Evolutionary conservation across 2,329 filamentous ascomycete species (phyloP), one percentile per base, ranked within the genome.

Genomic region (Mariannaea elegans): DNA sequence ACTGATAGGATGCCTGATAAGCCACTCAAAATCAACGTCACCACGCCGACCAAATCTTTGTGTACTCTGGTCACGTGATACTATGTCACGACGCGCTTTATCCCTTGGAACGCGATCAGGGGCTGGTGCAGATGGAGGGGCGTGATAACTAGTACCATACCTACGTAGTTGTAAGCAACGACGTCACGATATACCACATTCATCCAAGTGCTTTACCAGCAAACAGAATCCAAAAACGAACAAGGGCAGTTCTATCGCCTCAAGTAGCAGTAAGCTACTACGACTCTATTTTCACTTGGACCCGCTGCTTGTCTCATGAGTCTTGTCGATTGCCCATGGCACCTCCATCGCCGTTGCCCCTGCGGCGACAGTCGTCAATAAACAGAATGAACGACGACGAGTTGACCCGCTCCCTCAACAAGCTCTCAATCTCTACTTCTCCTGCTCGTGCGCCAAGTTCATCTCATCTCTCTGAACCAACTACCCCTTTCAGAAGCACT

Each of bases 381-480:
- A 72, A 71, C 61, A 72, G 63, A 56, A 66, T 59, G 58, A 65
- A 67, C 52, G 65, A 70, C 41, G 72, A 76, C 54, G 77, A 75
- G 49, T 69, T 82, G 61, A 71, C 77, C 32, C 75, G 76, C 53
- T 80, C 81, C 23, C 73, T 83, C 51, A 75, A 76, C 59, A 78
- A 80, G 54, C 79, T 84, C 16, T 79, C 80, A 16, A 71, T 83
- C 46, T 74, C 76, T 21, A 68, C 64, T 62, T 72, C 73, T 29
- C 71, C 75, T 45, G 70, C 71, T 48, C 64, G 56, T 42, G 61
- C 64, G 34, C 63, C 71, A 47, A 66, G 68, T 45, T 66, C 71
- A 7, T 68, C 74, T n/a, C 72, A 71, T 24, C 71, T 78, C 14
- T 75, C 78, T 59, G 74, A 76, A 53, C 76, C 75, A 19, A 68